A percentile compares a stretch with the other conserved stretches of the same genome.
phyloP scores from a whole-genome alignment of 192 early-diverging fungal species.

The Gigaspora rosea region DNA sequence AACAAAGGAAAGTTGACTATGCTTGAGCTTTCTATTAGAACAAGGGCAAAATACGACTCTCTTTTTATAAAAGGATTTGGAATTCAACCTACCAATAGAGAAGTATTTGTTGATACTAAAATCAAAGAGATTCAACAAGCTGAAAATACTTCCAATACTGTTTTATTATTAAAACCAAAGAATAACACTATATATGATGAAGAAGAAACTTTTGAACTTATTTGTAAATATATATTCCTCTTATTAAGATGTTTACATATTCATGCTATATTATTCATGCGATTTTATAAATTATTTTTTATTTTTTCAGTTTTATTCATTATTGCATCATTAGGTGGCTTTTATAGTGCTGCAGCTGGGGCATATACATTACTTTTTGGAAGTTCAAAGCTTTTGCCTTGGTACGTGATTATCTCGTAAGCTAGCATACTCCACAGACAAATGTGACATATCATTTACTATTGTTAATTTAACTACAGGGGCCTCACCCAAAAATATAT shows the following conservation, averaged over 20 bases:
- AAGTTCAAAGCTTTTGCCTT: background rate
- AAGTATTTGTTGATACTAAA: background rate
- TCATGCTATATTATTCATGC: too few species aligned
- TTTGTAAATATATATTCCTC: background rate
- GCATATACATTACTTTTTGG: background rate
- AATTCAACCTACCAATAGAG: background rate
- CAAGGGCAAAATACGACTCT: background rate
- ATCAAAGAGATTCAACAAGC: background rate
- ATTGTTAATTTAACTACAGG: background rate
- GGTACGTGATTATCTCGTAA: background rate
- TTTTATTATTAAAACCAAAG: background rate
- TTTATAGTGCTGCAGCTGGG: background rate
- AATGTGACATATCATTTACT: background rate
- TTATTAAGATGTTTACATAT: background rate
- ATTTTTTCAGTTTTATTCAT: background rate
- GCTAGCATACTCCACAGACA: background rate
- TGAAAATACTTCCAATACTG: background rate
- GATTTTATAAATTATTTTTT: background rate
- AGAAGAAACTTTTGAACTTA: background rate
- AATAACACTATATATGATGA: background rate
- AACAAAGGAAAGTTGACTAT: background rate
- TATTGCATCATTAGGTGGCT: background rate
- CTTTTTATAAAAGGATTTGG: background rate
- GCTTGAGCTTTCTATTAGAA: background rate
- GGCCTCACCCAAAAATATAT: background rate